phyloP scores from a whole-genome alignment of 208 protist genomes.

The Leishmania amazonensis region DNA sequence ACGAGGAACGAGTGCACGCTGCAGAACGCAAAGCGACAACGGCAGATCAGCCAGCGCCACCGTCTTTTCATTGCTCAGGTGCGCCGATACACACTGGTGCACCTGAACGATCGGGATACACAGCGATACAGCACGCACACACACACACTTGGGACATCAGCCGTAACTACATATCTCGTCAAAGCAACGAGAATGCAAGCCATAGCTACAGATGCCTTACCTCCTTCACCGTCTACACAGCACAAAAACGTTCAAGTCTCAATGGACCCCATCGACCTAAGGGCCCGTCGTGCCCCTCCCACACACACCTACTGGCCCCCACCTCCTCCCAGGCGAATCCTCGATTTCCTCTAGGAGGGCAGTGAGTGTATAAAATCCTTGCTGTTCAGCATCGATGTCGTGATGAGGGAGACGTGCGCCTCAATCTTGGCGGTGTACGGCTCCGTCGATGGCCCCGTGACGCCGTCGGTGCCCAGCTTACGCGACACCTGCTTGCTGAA shows the following conservation, averaged over 20 bases:
- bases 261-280: neutral
- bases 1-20: neutral
- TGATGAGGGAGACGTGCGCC: conserved; percentile 71
- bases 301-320: neutral
- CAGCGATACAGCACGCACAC: neutral
- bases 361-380: conserved; percentile 77
- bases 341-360: conserved; percentile 11
- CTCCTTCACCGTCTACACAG: neutral
- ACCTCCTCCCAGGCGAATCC: neutral
- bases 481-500: conserved; percentile 68
- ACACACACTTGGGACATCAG: neutral
- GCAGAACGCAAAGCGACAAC: neutral
- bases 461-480: conserved; percentile 35
- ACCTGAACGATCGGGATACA: neutral
- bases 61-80: neutral
- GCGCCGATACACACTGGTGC: neutral
- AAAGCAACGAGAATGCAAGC: neutral
- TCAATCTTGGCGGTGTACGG: conserved; percentile 86
- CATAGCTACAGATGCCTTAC: neutral
- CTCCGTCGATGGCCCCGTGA: conserved; percentile 38
- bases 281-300: neutral
- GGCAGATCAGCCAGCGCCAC: neutral
- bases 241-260: neutral
- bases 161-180: neutral
- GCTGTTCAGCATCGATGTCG: conserved; percentile 81